These are phyloP conservation scores for Sordaria brevicollis DNA, from an alignment of 495 filamentous ascomycete genomes.

Conservation along the genomic window DNA sequence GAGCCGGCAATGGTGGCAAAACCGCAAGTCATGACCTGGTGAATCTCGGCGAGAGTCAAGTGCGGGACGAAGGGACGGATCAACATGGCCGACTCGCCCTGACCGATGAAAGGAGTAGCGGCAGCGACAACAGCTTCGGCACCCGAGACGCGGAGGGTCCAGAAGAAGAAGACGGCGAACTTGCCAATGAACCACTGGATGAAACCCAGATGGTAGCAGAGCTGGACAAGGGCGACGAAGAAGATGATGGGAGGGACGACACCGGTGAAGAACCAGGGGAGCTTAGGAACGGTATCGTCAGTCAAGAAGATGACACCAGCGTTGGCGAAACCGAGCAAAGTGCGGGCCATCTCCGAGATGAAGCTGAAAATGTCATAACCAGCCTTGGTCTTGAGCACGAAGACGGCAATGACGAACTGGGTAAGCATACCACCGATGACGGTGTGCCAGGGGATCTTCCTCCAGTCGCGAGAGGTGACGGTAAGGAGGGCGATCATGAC, in stretches of 20 bases:
- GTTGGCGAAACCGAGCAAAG: constrained; percentile 60
- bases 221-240: constrained; percentile 79
- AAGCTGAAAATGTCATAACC: constrained; percentile 85
- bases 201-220: constrained; percentile 65
- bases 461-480: constrained; percentile 59
- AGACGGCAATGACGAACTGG: constrained; percentile 81
- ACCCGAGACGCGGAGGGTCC: constrained; percentile 79
- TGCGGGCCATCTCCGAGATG: constrained; percentile 57
- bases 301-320: constrained; percentile 67
- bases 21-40: constrained; percentile 79
- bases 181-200: constrained; percentile 84
- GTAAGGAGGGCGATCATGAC: constrained; percentile 61
- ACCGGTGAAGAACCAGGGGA: constrained; percentile 57
- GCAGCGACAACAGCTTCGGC: constrained; percentile 86
- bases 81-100: constrained; percentile 87
- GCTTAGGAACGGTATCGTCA: constrained; percentile 23
- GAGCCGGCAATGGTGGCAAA: constrained; percentile 56
- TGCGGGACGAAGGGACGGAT: constrained; percentile 78
- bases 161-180: constrained; percentile 85
- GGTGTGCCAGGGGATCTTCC: constrained; percentile 70
- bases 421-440: constrained; percentile 78
- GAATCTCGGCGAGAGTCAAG: constrained; percentile 73
- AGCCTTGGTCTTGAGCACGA: constrained; percentile 68
- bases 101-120: constrained; percentile 89
- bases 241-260: constrained; percentile 84